Evolutionary conservation across 768 basidiomycete species (phyloP), one percentile per base, ranked within the genome.

Genomic region (Leccinum variicolor): DNA sequence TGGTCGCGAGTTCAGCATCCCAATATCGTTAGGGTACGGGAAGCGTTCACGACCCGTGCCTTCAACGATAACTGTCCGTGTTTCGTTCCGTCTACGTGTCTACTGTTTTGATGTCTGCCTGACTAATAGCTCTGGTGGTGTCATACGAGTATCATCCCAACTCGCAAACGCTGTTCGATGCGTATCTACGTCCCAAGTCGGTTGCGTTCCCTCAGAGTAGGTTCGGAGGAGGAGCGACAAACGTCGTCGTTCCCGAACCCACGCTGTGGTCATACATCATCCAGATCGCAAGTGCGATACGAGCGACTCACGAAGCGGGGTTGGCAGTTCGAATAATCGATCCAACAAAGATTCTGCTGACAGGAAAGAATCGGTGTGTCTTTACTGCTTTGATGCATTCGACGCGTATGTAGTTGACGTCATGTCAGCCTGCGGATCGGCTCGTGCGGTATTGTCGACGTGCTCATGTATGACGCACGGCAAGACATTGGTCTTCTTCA

Each of bases 41-140:
- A 98, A 70, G 97, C 96, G 0, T 98, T 99, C 76, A 98, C 97
- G 0, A 96, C 96, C 0, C 82, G 87, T 28, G 84, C 90, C 1
- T 99, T 99, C 72, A 85, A 86, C 54, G 97, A 98, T 69, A 88
- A 87, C 64, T 98, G 95, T 96, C 66, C 52, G 88, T 58, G 28
- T 49, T 46, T 61, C 26, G 14, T 50, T 56, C 52, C 47, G 8
- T 43, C 26, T 25, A 59, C 48, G 23, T 55, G 34, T 41, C 57
- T 50, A 9, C 28, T 33, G n/a, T 54, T 54, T 57, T 64, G 46
- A 62, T 60, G 8, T 52, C 43, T 56, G 53, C 52, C 33, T 48
- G 29, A 33, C 46, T 34, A 46, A 19, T 58, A 95, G 95, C 97
- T 9, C 82, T 99, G 28, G 85, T 98, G 33, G 87, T 98, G 17